These are phyloP conservation scores for Lasiodiplodia sp. DNA, from an alignment of 2,329 filamentous ascomycete genomes.

Conservation along the genomic window DNA sequence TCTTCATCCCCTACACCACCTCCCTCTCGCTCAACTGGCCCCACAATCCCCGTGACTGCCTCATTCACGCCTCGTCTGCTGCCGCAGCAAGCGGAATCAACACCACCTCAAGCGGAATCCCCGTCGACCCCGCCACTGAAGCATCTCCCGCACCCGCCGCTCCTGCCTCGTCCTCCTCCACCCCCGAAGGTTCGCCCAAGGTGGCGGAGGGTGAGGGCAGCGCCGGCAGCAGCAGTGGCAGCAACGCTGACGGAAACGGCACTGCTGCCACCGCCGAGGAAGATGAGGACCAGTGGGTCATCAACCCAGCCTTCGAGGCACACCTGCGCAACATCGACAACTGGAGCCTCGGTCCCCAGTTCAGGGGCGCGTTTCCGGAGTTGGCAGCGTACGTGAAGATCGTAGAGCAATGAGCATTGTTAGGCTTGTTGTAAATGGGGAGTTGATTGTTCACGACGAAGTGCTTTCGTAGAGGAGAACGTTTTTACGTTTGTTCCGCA, in stretches of 20 bases:
- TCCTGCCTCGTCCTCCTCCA: background rate
- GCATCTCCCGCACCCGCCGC: background rate
- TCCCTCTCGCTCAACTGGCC: constrained; percentile 84
- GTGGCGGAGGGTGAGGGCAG: background rate
- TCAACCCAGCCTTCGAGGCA: constrained; percentile 86
- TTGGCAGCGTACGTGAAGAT: constrained; percentile 50
- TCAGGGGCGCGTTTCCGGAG: constrained; percentile 69
- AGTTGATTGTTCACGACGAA: background rate
- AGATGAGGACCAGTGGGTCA: constrained; percentile 68
- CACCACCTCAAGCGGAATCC: constrained; percentile 28
- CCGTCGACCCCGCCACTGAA: constrained; percentile 25
- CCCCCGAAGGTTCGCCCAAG: background rate
- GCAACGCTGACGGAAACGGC: background rate
- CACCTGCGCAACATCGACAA: constrained; percentile 79
- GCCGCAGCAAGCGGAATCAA: background rate
- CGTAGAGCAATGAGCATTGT: constrained; percentile 34
- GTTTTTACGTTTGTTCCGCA: no score
- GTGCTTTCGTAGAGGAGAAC: no score
- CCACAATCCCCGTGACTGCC: constrained; percentile 74
- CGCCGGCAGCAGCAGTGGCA: background rate
- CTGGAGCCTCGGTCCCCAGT: constrained; percentile 78
- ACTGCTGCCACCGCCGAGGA: background rate
- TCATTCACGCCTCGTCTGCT: constrained; percentile 58
- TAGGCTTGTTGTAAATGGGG: background rate
- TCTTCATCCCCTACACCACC: constrained; percentile 82